Conservation (phyloP, 2,329 filamentous ascomycete species). For the Bipolaris cookei region DNA sequence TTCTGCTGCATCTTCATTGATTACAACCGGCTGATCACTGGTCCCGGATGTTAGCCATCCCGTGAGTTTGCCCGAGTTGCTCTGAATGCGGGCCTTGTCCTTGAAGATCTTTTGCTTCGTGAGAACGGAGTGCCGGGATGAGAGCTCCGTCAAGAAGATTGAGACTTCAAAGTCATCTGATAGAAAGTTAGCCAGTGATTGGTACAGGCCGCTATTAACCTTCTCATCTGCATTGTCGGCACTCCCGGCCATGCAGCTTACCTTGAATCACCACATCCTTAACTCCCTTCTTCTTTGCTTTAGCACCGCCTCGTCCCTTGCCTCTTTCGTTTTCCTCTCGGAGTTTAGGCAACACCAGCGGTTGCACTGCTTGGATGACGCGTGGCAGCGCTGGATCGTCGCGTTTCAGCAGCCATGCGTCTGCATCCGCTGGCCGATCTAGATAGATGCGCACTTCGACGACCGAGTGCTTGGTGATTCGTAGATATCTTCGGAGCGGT, state of each 20-base stretch:
- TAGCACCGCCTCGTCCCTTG: constrained; percentile 64
- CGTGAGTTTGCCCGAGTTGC: constrained; percentile 56
- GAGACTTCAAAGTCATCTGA: constrained; percentile 94
- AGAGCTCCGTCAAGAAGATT: constrained; percentile 88
- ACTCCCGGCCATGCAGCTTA: constrained; percentile 50
- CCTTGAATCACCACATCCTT: constrained; percentile 88
- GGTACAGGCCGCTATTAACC: background rate
- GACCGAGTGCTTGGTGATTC: constrained; percentile 91
- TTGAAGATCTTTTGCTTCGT: constrained; percentile 79
- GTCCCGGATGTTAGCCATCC: constrained; percentile 52
- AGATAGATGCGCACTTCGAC: constrained; percentile 97
- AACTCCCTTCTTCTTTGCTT: constrained; percentile 77
- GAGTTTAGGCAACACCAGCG: constrained; percentile 86
- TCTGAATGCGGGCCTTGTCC: constrained; percentile 53
- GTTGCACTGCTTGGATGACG: constrained; percentile 84
- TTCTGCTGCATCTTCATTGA: constrained; percentile 54
- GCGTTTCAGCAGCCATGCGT: constrained; percentile 82
- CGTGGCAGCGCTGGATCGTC: constrained; percentile 77
- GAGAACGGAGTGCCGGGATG: constrained; percentile 82
- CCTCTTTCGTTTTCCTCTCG: constrained; percentile 77
- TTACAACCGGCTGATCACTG: constrained; percentile 52
- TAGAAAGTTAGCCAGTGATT: constrained; percentile 23
- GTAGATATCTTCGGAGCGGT: constrained; percentile 84
- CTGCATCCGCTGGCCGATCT: constrained; percentile 82
- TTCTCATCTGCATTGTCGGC: background rate